Evolutionary conservation across 1,284 basidiomycete species (phyloP).

Genomic region (Schizopora paradoxa): DNA sequence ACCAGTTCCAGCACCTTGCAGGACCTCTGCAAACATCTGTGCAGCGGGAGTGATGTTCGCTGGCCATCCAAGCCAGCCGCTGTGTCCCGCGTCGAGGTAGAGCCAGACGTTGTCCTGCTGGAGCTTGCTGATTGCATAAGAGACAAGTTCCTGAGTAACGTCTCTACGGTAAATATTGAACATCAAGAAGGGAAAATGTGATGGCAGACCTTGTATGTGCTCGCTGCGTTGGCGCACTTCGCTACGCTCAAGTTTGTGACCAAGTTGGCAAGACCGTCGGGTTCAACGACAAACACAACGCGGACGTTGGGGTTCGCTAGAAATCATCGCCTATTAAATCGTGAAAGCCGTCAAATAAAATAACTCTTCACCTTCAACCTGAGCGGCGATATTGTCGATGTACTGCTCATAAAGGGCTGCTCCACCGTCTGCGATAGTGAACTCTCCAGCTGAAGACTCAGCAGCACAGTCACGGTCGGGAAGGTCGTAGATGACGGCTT

Average conservation of each 20-base stretch:
- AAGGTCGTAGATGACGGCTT: constrained; percentile 22
- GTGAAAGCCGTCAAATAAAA: neutral
- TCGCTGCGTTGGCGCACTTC: constrained; percentile 20
- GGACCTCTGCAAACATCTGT: constrained; percentile 18
- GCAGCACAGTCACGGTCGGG: constrained; percentile 22
- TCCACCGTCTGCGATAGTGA: constrained; percentile 20
- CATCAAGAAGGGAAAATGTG: no score
- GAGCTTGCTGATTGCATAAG: constrained; percentile 20
- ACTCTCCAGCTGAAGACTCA: constrained; percentile 20
- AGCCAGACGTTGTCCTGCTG: constrained; percentile 22
- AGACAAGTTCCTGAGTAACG: constrained; percentile 15
- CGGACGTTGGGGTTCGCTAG: constrained; percentile 19
- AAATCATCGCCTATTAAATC: constrained; percentile 4
- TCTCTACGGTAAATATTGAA: no score
- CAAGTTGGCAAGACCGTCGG: constrained; percentile 21
- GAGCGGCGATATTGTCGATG: constrained; percentile 20
- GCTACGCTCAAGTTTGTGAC: constrained; percentile 19
- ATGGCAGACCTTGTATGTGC: constrained; percentile 19
- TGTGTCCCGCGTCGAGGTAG: constrained; percentile 23
- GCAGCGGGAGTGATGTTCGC: constrained; percentile 22
- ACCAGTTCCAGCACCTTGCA: constrained; percentile 16
- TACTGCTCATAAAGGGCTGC: constrained; percentile 18
- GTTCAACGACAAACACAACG: constrained; percentile 21
- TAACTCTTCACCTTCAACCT: constrained; percentile 17
- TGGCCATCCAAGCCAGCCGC: constrained; percentile 23